These are phyloP conservation scores for Neopestalotiopsis rosae DNA, from an alignment of 2,329 filamentous ascomycete species.

Conservation along the genomic window DNA sequence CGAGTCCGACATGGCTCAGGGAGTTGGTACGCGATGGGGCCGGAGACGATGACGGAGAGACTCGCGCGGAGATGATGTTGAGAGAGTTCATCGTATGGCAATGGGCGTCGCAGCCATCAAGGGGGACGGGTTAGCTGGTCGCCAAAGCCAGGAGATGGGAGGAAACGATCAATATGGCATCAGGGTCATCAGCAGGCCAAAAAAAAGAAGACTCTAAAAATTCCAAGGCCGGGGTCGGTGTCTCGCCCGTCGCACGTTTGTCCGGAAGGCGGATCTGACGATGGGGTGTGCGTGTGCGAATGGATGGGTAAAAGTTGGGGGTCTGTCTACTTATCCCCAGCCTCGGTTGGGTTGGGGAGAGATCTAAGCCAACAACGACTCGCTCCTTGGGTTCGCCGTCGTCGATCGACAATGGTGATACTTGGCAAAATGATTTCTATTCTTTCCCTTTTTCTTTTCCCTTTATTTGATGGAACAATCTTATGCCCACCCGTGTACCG, in stretches of 20 bases:
- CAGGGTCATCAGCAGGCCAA: slow-evolving; percentile 8
- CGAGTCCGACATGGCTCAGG: slow-evolving; percentile 56
- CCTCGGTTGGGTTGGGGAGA: slow-evolving; percentile 24
- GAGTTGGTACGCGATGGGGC: slow-evolving; percentile 66
- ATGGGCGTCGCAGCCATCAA: slow-evolving; percentile 60
- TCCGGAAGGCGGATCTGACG: slow-evolving; percentile 2
- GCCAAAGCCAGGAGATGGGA: slow-evolving; percentile 19
- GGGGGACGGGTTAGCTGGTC: slow-evolving; percentile 25
- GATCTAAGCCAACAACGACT: neutral
- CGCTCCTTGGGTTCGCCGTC: neutral
- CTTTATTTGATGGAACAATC: neutral
- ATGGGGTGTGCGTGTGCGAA: slow-evolving; percentile 8
- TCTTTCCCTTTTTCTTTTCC: neutral
- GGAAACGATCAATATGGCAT: slow-evolving; percentile 16
- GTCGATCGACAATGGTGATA: neutral
- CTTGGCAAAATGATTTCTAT: neutral
- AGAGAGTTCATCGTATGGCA: slow-evolving; percentile 88
- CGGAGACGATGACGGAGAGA: slow-evolving; percentile 66
- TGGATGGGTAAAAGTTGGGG: slow-evolving; percentile 18
- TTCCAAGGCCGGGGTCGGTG: neutral
- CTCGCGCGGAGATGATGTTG: slow-evolving; percentile 89
- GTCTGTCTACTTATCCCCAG: slow-evolving; percentile 20
- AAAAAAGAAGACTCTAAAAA: neutral
- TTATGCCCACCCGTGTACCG: neutral
- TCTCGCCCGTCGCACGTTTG: slow-evolving; percentile 11